phyloP scores from a whole-genome alignment of 2,329 filamentous ascomycete genomes.

The Fusarium sp. region DNA sequence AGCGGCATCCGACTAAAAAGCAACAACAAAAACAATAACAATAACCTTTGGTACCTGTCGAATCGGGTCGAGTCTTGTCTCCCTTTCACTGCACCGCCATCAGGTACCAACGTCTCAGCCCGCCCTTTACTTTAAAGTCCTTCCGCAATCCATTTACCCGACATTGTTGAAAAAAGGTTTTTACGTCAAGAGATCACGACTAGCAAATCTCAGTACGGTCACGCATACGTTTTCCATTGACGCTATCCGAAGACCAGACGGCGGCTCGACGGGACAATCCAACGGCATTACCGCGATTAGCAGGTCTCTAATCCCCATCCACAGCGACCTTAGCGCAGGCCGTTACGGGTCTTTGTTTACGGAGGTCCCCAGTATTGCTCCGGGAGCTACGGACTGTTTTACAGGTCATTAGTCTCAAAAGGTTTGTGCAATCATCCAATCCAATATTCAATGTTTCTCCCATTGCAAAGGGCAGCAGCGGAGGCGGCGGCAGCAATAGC shows the following conservation, averaged over 20 bases:
- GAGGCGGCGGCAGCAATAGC: slow-evolving; percentile 13
- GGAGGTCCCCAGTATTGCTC: slow-evolving; percentile 33
- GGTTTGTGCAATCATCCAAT: slow-evolving; percentile 41
- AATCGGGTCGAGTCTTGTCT: not conserved
- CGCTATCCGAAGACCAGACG: slow-evolving; percentile 33
- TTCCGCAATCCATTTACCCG: slow-evolving; percentile 4
- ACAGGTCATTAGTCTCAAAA: slow-evolving; percentile 32
- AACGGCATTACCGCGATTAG: slow-evolving; percentile 47
- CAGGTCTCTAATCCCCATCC: slow-evolving; percentile 19
- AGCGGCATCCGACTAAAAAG: slow-evolving; percentile 29
- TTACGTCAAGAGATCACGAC: not conserved
- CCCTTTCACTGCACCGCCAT: slow-evolving; percentile 27
- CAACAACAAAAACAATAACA: slow-evolving; percentile 30
- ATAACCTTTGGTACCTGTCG: slow-evolving; percentile 10
- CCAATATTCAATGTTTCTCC: slow-evolving; percentile 44
- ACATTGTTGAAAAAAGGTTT: not conserved
- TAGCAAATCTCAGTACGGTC: slow-evolving; percentile 5
- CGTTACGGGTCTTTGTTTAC: slow-evolving; percentile 42
- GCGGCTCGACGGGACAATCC: slow-evolving; percentile 37
- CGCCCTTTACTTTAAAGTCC: slow-evolving; percentile 2
- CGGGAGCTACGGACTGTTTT: slow-evolving; percentile 44
- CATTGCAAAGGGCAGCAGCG: slow-evolving; percentile 29
- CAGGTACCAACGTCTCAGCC: slow-evolving; percentile 34
- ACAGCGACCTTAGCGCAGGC: slow-evolving; percentile 36
- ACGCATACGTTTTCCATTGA: slow-evolving; percentile 16